Base-by-base conservation (phyloP, 345 rosid species). In the Citrus reticulata region DNA sequence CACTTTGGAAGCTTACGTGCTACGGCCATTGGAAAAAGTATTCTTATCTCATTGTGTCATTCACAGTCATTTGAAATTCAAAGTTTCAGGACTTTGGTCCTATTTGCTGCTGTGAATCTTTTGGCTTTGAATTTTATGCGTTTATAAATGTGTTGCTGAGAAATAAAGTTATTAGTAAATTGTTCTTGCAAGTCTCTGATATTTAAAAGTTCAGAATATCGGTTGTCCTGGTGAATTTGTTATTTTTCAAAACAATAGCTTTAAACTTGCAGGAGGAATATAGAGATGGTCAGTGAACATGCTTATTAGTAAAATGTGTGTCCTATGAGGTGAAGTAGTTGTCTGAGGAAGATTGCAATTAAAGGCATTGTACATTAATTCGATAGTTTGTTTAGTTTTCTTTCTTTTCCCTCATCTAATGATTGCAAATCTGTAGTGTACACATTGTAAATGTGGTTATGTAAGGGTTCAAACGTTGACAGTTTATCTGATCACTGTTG, bases 1-100 rank as follows among this genome's bases (percentile, higher is more conserved):
- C 98, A 11, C 80, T 90, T 84, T 95, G 99, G 98, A 92, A 87
- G 87, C 91, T 95, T 74, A 93, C 99, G 14, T 92, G 99, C 82
- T 95, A 95, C 68, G 84, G 89, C 65, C 99, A 95, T 87, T 88
- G 81, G 86, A 91, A 83, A 86, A 79, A 84, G 99, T 95, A 88
- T 83, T 91, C 63, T 70, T 77, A 68, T 19, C 14, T 63, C 13
- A 9, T 27, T 62, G 4, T 40, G 29, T 60, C 72, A 2, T 69
- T 54, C 40, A 6, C 68, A 40, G 9, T 32, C 14, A 68, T 59
- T 73, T 34, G 13, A 77, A 67, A 29, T 34, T 54, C 16, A 37
- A 35, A 59, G 68, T 39, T 78, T 68, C 39, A 16, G 17, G 20
- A 61, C 4, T 64, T 77, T 49, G 61, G 27, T 57, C 9, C 13